Evolutionary conservation across 23 red algal species (phyloP).

Genomic region (Cyanidioschyzon merolae): DNA sequence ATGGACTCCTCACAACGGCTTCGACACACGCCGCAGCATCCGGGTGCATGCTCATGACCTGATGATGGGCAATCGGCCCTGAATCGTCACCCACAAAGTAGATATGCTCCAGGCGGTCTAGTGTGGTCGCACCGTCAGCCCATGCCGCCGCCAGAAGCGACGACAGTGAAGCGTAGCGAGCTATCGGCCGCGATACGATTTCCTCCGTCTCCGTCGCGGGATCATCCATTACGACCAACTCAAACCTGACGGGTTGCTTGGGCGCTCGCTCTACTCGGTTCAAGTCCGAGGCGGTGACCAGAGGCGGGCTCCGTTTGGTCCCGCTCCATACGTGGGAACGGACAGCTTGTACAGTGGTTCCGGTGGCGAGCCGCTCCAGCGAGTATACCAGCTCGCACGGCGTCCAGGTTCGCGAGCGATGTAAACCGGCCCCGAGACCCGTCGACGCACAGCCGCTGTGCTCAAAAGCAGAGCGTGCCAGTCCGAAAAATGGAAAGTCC

Average conservation of each 20-base stretch:
- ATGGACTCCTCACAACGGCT: not conserved
- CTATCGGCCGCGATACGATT: not conserved
- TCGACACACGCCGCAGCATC: not conserved
- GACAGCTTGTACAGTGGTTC: not conserved
- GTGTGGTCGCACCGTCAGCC: not conserved
- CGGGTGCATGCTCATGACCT: not conserved
- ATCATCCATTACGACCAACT: not conserved
- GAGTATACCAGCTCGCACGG: not conserved
- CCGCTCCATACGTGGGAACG: not conserved
- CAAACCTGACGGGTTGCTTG: no score
- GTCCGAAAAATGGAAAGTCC: not conserved
- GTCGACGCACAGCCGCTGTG: conserved; percentile 14
- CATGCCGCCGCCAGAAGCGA: not conserved
- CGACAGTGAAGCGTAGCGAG: not conserved
- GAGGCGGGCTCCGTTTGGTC: not conserved
- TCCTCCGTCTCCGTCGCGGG: not conserved
- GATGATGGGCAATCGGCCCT: conserved; percentile 11
- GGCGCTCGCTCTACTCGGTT: not conserved
- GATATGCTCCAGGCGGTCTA: conserved; percentile 5
- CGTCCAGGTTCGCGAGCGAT: conserved; percentile 17
- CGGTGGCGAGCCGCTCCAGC: not conserved
- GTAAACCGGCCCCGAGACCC: not conserved
- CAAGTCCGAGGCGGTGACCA: not conserved
- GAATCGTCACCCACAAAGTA: not conserved
- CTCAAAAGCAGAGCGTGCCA: conserved; percentile 10